phyloP scores from a whole-genome alignment of 768 basidiomycete species.

The Sporobolomyces roseus region DNA sequence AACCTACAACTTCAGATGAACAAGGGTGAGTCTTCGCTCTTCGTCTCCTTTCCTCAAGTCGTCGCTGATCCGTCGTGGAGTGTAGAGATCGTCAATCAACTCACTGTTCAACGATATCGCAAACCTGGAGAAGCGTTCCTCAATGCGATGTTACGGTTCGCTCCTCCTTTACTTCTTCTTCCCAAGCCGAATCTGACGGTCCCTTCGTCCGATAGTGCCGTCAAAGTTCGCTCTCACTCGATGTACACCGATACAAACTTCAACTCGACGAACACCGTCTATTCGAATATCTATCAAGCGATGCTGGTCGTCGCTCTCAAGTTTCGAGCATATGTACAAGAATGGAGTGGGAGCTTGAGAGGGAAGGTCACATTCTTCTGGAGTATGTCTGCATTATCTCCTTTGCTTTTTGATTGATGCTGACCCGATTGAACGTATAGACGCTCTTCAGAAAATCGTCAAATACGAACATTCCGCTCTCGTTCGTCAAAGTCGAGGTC shows the following conservation, averaged over 20 bases:
- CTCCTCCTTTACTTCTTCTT: not conserved
- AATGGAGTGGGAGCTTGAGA: constrained; percentile 40
- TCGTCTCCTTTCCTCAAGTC: too few relatives aligned
- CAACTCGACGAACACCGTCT: constrained; percentile 61
- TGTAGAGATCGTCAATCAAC: constrained; percentile 63
- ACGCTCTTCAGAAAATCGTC: constrained; percentile 62
- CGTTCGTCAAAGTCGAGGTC: constrained; percentile 52
- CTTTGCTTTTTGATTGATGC: too few relatives aligned
- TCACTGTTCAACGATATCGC: constrained; percentile 67
- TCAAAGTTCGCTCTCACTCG: constrained; percentile 69
- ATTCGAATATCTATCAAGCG: constrained; percentile 81
- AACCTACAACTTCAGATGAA: constrained; percentile 7
- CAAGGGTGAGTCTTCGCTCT: constrained; percentile 11
- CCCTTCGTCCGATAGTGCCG: constrained; percentile 54
- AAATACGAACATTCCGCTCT: constrained; percentile 58
- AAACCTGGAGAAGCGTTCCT: constrained; percentile 63
- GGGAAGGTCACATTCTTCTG: constrained; percentile 55
- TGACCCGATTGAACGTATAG: constrained; percentile 44
- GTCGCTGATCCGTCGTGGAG: too few relatives aligned
- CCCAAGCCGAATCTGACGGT: not conserved
- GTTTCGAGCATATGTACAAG: constrained; percentile 72
- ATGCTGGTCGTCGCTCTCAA: constrained; percentile 78
- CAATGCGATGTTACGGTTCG: constrained; percentile 69
- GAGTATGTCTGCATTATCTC: constrained; percentile 50
- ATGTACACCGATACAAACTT: constrained; percentile 72